Percentiles rank a stretch among this genome's conserved stretches.
Evolutionary conservation across 768 basidiomycete genomes (phyloP).

Genomic region (Pulveroboletus sp.): DNA sequence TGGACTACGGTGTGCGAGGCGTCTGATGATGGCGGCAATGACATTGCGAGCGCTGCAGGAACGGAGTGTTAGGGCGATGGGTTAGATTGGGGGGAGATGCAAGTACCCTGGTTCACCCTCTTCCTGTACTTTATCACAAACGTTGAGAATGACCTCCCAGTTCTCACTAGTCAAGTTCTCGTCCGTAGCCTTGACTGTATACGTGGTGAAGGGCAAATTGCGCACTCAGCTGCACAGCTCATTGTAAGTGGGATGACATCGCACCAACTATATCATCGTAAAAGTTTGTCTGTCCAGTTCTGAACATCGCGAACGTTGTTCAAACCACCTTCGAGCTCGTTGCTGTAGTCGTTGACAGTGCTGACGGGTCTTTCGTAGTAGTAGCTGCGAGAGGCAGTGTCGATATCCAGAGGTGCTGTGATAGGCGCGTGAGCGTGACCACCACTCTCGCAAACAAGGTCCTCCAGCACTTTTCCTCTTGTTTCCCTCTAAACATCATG

Average conservation of each 20-base stretch:
- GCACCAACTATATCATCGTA: slow-evolving; percentile 92
- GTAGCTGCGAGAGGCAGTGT: slow-evolving; percentile 31
- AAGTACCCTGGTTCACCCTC: slow-evolving; percentile 83
- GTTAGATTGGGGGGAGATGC: neutral
- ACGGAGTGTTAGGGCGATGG: slow-evolving; percentile 13
- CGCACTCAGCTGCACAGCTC: slow-evolving; percentile 4
- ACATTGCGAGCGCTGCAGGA: slow-evolving; percentile 76
- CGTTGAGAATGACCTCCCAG: slow-evolving; percentile 89
- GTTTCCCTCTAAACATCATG: slow-evolving; percentile 31
- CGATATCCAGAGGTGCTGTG: slow-evolving; percentile 7
- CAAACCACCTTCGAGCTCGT: slow-evolving; percentile 4
- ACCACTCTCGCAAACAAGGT: neutral
- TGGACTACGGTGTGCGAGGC: slow-evolving; percentile 88
- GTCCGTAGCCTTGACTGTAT: slow-evolving; percentile 91
- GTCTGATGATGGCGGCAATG: slow-evolving; percentile 80
- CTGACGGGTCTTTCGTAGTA: neutral
- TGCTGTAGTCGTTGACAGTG: slow-evolving; percentile 14
- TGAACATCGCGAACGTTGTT: slow-evolving; percentile 53
- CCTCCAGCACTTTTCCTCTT: slow-evolving; percentile 5
- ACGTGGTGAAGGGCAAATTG: neutral
- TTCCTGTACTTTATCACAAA: slow-evolving; percentile 95
- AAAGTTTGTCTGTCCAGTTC: slow-evolving; percentile 58
- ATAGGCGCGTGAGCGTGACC: slow-evolving; percentile 7
- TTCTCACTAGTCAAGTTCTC: slow-evolving; percentile 93
- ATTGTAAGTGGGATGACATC: slow-evolving; percentile 30